These are phyloP conservation scores for Saccharomycopsis javanensis DNA, from an alignment of 805 yeast species.

Conservation along the genomic window DNA sequence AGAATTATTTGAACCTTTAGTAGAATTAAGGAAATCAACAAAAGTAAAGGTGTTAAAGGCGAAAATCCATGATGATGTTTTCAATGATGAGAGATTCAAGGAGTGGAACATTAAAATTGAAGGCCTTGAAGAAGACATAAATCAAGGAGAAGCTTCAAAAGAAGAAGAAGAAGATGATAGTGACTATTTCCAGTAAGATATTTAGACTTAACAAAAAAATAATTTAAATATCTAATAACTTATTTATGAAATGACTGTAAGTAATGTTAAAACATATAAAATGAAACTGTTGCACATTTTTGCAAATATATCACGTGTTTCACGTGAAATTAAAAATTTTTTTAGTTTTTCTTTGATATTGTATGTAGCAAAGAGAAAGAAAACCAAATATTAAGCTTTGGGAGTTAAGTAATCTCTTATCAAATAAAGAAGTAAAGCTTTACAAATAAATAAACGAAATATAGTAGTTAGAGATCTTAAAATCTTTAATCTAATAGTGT, in stretches of 20 bases:
- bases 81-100: conserved; percentile 51
- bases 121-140: conserved; percentile 25
- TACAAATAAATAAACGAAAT: neutral
- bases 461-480: no score
- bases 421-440: neutral
- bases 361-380: no score
- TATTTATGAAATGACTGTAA: no score
- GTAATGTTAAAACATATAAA: no score
- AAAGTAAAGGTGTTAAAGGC: conserved; percentile 54
- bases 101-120: conserved; percentile 47
- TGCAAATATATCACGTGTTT: neutral
- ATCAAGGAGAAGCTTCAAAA: conserved; percentile 23
- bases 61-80: conserved; percentile 55
- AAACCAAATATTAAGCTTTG: neutral
- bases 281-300: no score
- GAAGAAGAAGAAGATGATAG: conserved; percentile 10
- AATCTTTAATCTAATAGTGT: no score
- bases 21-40: conserved; percentile 36
- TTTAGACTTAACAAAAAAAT: no score
- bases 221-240: no score
- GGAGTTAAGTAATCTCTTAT: neutral
- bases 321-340: neutral
- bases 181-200: conserved; percentile 8
- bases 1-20: conserved; percentile 42
- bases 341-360: neutral